Conservation (phyloP, 352 stramenopile species). For the Phytophthora hibernalis region DNA sequence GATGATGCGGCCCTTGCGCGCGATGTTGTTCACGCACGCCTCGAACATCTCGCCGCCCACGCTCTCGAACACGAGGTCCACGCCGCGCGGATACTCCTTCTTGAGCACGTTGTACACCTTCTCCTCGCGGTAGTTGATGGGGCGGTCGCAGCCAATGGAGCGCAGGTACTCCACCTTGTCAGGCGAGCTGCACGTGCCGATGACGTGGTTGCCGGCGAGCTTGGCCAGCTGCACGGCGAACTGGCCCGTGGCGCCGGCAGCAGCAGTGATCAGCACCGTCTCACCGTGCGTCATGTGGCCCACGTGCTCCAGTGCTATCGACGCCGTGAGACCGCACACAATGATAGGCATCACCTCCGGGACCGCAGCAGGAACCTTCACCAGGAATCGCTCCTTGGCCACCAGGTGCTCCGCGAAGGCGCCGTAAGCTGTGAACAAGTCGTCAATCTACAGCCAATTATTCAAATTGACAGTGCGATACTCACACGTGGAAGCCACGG, state of each 20-base stretch:
- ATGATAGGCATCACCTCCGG: constrained; percentile 50
- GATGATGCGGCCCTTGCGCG: constrained; percentile 63
- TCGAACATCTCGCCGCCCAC: constrained; percentile 66
- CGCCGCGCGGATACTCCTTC: constrained; percentile 71
- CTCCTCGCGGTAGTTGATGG: constrained; percentile 91
- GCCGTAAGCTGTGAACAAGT: constrained; percentile 38
- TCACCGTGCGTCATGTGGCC: constrained; percentile 66
- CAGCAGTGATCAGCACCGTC: constrained; percentile 69
- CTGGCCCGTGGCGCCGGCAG: constrained; percentile 81
- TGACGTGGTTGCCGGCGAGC: constrained; percentile 80
- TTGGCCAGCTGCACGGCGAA: constrained; percentile 89
- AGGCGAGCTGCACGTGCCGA: constrained; percentile 82
- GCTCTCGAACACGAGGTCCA: constrained; percentile 76
- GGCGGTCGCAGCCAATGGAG: constrained; percentile 68
- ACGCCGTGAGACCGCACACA: constrained; percentile 55
- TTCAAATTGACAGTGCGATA: constrained; percentile 5
- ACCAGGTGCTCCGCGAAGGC: constrained; percentile 63
- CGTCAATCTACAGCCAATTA: constrained; percentile 2
- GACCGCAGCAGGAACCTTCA: constrained; percentile 41
- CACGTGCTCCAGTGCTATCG: constrained; percentile 59
- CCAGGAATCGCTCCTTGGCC: constrained; percentile 38
- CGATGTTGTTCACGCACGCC: constrained; percentile 62
- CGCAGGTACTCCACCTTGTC: constrained; percentile 88
- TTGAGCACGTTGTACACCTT: constrained; percentile 61
- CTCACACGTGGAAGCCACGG: constrained; percentile 50